Base-by-base conservation (phyloP, 2,329 filamentous ascomycete genomes). In the Monosporascus sp. region DNA sequence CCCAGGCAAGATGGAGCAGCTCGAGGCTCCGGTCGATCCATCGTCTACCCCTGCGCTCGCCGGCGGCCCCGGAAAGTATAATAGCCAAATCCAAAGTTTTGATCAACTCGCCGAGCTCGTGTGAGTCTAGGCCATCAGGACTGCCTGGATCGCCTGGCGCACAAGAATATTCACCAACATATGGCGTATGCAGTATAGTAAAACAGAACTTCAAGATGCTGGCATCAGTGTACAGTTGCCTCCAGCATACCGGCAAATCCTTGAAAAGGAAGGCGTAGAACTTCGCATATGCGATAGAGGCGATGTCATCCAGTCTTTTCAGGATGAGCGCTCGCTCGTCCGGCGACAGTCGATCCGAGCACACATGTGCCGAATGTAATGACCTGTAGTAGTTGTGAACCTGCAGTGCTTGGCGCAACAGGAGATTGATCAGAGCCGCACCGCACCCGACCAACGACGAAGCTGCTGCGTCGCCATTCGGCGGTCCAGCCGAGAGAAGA, bases 61-160 rank as follows among this genome's bases (percentile, higher is more conserved):
- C 75, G 1, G 82, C 81, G 0, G 80, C 87, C 1, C 88, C 89
- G 0, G 89, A 82, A 51, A 91, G 80, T 46, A 96, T 89, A 45
- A 95, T 70, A 0, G 88, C 85, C 67, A 85, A 83, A 62, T 97
- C 92, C 2, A 97, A 76, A 1, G 78, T 71, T 50, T 78, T 77
- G 37, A 96, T 80, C 2, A 88, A 74, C 2, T 75, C 68, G 37
- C 81, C 76, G 4, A 91, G 65, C 69, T 37, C 60, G 57, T 7
- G 25, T 18, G 39, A 6, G 27, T 35, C 14, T 53, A 38, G 20
- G 55, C 22, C 44, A 51, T 44, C 45, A 18, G 43, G 20, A 6
- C 35, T 46, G 39, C 37, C 39, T 55, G 48, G 27, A 62, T 59
- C 6, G 59, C 58, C 54, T 11, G 45, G 47, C 3, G 31, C 48